Percentiles rank a stretch among this genome's conserved stretches.
Conservation (phyloP, 768 basidiomycete genomes). For the Russula sp. region DNA sequence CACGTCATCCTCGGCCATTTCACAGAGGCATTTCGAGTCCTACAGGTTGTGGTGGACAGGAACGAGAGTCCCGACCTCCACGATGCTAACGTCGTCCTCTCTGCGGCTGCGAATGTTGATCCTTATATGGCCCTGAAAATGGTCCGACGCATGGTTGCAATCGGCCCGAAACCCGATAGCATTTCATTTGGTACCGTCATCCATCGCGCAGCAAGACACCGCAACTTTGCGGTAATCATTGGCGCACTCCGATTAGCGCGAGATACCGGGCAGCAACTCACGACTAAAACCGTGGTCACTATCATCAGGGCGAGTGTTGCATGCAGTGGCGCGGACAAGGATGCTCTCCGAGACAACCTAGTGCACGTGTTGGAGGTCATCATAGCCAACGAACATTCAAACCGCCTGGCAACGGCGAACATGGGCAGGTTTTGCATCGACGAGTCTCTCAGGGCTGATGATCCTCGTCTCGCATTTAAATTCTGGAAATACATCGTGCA, state of each 20-base stretch:
- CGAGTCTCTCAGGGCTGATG: slow-evolving; percentile 48
- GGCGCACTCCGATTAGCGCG: slow-evolving; percentile 44
- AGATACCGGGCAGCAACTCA: slow-evolving; percentile 41
- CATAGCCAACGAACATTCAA: slow-evolving; percentile 38
- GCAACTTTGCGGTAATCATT: slow-evolving; percentile 45
- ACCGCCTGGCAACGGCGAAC: slow-evolving; percentile 43
- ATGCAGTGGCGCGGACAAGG: slow-evolving; percentile 32
- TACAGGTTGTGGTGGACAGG: slow-evolving; percentile 48
- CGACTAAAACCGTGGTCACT: slow-evolving; percentile 46
- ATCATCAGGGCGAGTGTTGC: slow-evolving; percentile 30
- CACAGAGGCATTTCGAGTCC: slow-evolving; percentile 45
- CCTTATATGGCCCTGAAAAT: slow-evolving; percentile 47
- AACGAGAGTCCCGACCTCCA: slow-evolving; percentile 55
- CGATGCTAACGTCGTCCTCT: slow-evolving; percentile 64
- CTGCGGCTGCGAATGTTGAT: slow-evolving; percentile 49
- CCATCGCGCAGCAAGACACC: slow-evolving; percentile 51
- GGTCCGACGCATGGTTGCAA: slow-evolving; percentile 49
- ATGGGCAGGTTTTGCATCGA: slow-evolving; percentile 52
- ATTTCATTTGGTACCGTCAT: slow-evolving; percentile 62
- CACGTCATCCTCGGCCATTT: slow-evolving; percentile 55
- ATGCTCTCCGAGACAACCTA: slow-evolving; percentile 39
- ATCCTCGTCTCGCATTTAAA: slow-evolving; percentile 52
- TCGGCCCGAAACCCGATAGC: slow-evolving; percentile 50
- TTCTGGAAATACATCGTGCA: slow-evolving; percentile 57
- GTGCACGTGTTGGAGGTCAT: slow-evolving; percentile 45